phyloP scores from a whole-genome alignment of 2,329 filamentous ascomycete species.

The Emmonsiellopsis sp. region DNA sequence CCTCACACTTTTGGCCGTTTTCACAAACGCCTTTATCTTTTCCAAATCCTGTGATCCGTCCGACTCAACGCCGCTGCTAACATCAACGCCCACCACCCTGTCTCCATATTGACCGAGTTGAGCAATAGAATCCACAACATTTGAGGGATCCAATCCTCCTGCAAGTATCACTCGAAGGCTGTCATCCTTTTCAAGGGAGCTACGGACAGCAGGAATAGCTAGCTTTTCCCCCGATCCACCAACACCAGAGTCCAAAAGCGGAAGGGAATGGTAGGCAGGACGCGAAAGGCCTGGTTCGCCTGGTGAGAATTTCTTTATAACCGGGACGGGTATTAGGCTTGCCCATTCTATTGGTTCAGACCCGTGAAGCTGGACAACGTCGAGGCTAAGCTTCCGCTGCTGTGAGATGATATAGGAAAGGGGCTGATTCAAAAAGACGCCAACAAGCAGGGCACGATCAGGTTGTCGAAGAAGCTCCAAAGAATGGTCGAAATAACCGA shows the following conservation, averaged over 20 bases:
- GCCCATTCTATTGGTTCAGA: constrained; percentile 91
- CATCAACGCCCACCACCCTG: constrained; percentile 74
- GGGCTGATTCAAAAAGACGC: constrained; percentile 88
- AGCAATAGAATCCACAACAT: constrained; percentile 59
- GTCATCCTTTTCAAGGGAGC: constrained; percentile 55
- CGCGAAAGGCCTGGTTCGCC: constrained; percentile 60
- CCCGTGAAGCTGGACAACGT: constrained; percentile 88
- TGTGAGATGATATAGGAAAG: constrained; percentile 71
- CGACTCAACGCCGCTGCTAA: constrained; percentile 87
- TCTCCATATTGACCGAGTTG: constrained; percentile 51
- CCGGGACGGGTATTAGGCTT: constrained; percentile 76
- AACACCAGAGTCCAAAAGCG: constrained; percentile 76
- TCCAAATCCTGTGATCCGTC: constrained; percentile 69
- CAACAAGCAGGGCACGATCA: constrained; percentile 68
- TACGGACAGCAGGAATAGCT: constrained; percentile 60
- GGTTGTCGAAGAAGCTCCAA: constrained; percentile 38
- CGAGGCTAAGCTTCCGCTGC: constrained; percentile 65
- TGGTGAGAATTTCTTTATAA: constrained; percentile 77
- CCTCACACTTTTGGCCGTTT: constrained; percentile 53
- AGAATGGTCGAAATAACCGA: constrained; percentile 63
- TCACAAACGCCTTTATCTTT: constrained; percentile 74
- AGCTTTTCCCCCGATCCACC: constrained; percentile 74
- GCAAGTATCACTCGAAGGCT: constrained; percentile 72
- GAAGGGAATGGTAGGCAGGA: constrained; percentile 72
- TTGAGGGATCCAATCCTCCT: constrained; percentile 71